Base-by-base conservation (phyloP, 768 basidiomycete genomes). In the Auricularia sp. region DNA sequence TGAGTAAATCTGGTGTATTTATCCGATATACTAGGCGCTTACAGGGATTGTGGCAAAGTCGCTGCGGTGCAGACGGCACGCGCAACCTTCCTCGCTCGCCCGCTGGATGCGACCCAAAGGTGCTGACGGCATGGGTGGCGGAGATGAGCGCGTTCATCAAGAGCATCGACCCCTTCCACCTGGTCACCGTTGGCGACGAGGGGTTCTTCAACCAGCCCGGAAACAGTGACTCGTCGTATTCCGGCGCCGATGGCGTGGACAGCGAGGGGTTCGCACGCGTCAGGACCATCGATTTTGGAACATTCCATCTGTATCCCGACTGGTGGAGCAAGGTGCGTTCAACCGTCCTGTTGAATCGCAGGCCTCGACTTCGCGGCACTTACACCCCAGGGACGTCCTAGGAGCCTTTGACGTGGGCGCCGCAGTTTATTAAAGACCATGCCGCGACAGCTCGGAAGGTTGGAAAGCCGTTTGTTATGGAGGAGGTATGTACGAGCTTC, bases 131-230 rank as follows among this genome's bases (percentile, higher is more conserved):
- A 3, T 70, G 69, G 69, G 61, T 47, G 6, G 59, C 65, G 21
- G 64, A 66, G 34, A 68, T 69, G 42, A 64, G 66, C 29, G 61
- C 60, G 21, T 70, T 69, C 68, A 67, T 70, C 63, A 68, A 68
- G 62, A 56, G 36, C 16, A 47, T 70, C 58, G 69, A 70, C 61
- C 42, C 47, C 34, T 35, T 62, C 56, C 69, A 70, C 62, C 23
- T 70, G 51, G 68, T 70, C n/a, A 60, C 66, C 36, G 58, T 64
- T 23, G 69, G 69, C 7, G 64, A 64, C 62, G 69, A 70, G 63
- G 68, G 68, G 8, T 66, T 66, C 65, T 69, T 68, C 67, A 67
- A 64, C 54, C 63, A 42, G 11, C 64, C 64, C 21, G 58, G 56
- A n/a, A 35, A 61, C 36, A 36, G 33, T n/a, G 64, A 64, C 34